These are phyloP conservation scores for Jaenimonas drosophilae DNA, from an alignment of 208 protist genomes.

Conservation along the genomic window DNA sequence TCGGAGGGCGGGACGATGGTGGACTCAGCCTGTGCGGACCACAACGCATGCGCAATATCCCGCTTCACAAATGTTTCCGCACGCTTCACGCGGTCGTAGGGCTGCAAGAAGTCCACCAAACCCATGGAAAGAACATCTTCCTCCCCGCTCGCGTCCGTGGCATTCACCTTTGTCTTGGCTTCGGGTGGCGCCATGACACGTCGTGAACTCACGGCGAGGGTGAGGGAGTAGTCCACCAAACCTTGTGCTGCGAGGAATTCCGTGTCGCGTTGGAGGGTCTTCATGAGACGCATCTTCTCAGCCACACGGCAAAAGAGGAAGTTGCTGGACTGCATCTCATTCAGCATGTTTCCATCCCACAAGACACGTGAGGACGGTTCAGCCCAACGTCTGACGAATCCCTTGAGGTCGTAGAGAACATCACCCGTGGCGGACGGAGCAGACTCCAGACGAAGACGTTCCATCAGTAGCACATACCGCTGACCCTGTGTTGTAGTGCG, in stretches of 20 bases:
- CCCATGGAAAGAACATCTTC: too few relatives aligned
- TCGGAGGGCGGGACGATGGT: conserved; percentile 72
- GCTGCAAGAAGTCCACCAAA: conserved; percentile 80
- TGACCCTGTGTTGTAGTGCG: conserved; percentile 1
- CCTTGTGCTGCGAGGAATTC: conserved; percentile 28
- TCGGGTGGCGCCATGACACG: too few relatives aligned
- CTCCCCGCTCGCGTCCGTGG: too few relatives aligned
- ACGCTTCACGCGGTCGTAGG: conserved; percentile 65
- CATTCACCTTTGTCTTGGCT: too few relatives aligned
- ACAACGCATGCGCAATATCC: conserved; percentile 60
- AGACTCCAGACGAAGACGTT: too few relatives aligned
- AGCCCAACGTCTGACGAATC: too few relatives aligned
- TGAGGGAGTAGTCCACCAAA: conserved; percentile 81
- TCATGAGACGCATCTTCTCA: conserved; percentile 38
- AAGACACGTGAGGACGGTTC: too few relatives aligned
- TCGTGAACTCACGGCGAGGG: too few relatives aligned
- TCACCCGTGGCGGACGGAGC: conserved; percentile 2
- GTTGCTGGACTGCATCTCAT: conserved; percentile 21
- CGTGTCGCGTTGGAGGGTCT: conserved; percentile 38
- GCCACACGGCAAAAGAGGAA: conserved; percentile 59
- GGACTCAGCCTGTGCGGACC: conserved; percentile 28
- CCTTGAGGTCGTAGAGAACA: conserved; percentile 66
- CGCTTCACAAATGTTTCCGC: conserved; percentile 81
- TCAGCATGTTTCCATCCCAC: conserved; percentile 67
- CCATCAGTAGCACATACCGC: too few relatives aligned